Evolutionary conservation across 129 eudicot species (phyloP).

Genomic region (Gnaphalium uliginosum): DNA sequence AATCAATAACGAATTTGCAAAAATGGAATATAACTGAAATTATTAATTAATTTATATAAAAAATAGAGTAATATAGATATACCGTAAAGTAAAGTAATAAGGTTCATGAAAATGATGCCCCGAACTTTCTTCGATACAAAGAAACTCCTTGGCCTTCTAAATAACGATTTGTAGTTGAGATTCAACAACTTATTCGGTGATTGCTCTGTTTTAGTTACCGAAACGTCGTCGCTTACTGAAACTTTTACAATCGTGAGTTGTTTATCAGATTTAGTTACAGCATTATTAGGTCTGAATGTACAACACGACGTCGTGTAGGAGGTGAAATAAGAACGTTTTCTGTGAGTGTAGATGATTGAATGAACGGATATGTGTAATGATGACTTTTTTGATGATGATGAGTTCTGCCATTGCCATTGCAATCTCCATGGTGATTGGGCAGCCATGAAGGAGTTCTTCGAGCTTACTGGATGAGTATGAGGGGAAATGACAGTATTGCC

Average conservation of each 20-base stretch:
- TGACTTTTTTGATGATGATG: constrained; percentile 4
- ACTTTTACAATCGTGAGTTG: constrained; percentile 24
- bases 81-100: constrained; percentile 76
- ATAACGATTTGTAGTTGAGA: constrained; percentile 43
- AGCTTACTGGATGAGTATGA: not conserved
- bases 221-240: constrained; percentile 23
- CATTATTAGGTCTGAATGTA: constrained; percentile 28
- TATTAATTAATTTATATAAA: not conserved
- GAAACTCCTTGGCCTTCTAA: constrained; percentile 59
- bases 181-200: constrained; percentile 13
- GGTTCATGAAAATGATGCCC: constrained; percentile 77
- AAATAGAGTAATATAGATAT: constrained; percentile 3
- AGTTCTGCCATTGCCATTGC: constrained; percentile 39
- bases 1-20: no score
- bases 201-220: constrained; percentile 13
- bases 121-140: constrained; percentile 74
- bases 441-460: constrained; percentile 42
- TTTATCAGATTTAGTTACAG: constrained; percentile 23
- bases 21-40: no score
- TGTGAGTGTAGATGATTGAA: constrained; percentile 29
- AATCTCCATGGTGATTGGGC: constrained; percentile 44
- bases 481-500: constrained; percentile 1
- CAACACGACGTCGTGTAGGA: constrained; percentile 30
- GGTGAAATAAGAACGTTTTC: constrained; percentile 22
- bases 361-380: constrained; percentile 20